Evolutionary conservation across 306 rosid genomes (phyloP).

Genomic region (Acacia melanoxylon): DNA sequence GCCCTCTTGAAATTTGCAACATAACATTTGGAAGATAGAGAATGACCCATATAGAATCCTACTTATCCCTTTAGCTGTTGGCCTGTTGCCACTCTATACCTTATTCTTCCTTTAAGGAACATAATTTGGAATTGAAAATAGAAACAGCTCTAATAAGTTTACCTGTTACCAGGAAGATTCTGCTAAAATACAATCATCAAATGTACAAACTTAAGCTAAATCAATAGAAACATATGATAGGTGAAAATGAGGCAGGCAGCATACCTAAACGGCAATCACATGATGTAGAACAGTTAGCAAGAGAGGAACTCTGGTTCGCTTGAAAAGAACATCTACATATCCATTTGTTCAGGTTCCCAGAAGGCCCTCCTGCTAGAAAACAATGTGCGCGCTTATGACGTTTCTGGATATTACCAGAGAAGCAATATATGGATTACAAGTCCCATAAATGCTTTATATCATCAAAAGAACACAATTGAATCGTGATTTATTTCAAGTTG

Average conservation of each 20-base stretch:
- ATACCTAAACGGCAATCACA: conserved; percentile 86
- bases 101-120: background rate
- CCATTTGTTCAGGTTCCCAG: conserved; percentile 61
- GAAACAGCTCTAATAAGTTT: background rate
- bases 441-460: conserved; percentile 20
- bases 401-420: conserved; percentile 16
- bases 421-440: conserved; percentile 1
- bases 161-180: background rate
- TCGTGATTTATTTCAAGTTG: background rate
- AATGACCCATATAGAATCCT: background rate
- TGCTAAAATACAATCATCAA: background rate
- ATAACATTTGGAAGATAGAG: conserved; percentile 1
- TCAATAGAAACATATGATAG: background rate
- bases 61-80: background rate
- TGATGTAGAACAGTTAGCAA: conserved; percentile 79
- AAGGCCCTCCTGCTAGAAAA: conserved; percentile 54
- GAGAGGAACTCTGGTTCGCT: conserved; percentile 48
- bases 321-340: conserved; percentile 64
- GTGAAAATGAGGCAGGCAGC: conserved; percentile 5
- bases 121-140: conserved; percentile 13
- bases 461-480: background rate
- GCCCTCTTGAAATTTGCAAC: conserved; percentile 10
- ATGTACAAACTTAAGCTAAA: background rate
- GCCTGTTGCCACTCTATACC: conserved; percentile 1
- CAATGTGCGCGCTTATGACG: background rate